These are phyloP conservation scores for Simplicillium sp. DNA, from an alignment of 2,329 filamentous ascomycete genomes.

Conservation along the genomic window DNA sequence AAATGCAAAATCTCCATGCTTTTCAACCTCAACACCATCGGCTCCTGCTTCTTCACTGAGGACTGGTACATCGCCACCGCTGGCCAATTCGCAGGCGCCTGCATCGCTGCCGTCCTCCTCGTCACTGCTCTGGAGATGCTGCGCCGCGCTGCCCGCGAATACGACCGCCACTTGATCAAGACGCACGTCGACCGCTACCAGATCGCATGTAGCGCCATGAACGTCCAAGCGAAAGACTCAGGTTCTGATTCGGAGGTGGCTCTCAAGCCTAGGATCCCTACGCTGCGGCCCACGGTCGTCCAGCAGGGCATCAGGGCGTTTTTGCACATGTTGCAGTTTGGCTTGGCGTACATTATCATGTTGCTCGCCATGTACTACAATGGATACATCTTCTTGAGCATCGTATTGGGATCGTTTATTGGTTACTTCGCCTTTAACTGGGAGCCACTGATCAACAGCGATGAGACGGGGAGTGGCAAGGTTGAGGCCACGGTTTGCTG, in stretches of 20 bases:
- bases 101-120: constrained; percentile 68
- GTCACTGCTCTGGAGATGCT: constrained; percentile 64
- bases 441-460: constrained; percentile 32
- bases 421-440: constrained; percentile 68
- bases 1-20: constrained; percentile 50
- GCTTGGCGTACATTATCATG: constrained; percentile 74
- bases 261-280: constrained; percentile 12
- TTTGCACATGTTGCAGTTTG: constrained; percentile 63
- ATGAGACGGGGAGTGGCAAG: constrained; percentile 22
- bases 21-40: constrained; percentile 70
- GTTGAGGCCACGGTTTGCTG: constrained; percentile 30
- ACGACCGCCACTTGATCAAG: constrained; percentile 55
- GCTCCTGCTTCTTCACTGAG: constrained; percentile 60
- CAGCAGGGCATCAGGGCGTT: constrained; percentile 60
- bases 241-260: constrained; percentile 6
- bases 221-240: constrained; percentile 12
- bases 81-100: constrained; percentile 70
- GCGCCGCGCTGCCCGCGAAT: constrained; percentile 62
- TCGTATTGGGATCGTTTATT: constrained; percentile 66
- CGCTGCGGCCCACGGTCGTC: constrained; percentile 46
- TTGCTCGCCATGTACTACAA: constrained; percentile 55
- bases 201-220: constrained; percentile 5
- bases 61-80: constrained; percentile 61
- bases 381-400: constrained; percentile 71
- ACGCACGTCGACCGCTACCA: constrained; percentile 31